A percentile compares a stretch with the other conserved stretches of the same genome.
Evolutionary conservation across 2,329 filamentous ascomycete species (phyloP).

Genomic region (Fusarium sarcochroum): DNA sequence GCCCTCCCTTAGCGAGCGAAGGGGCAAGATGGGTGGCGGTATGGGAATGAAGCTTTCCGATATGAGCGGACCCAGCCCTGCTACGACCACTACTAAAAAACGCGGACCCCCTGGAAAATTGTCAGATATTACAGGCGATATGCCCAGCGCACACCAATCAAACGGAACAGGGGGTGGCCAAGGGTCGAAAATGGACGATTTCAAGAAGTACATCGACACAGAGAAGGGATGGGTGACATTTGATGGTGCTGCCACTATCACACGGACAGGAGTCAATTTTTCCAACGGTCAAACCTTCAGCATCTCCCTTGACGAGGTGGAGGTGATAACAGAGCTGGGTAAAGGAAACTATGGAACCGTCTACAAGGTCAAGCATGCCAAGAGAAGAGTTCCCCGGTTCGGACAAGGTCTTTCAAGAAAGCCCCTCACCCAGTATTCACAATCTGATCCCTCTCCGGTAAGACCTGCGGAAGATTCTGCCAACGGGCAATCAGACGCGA

Average conservation of each 20-base stretch:
- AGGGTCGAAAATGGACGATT: slow-evolving; percentile 69
- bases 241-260: slow-evolving; percentile 91
- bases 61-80: slow-evolving; percentile 52
- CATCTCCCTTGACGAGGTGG: slow-evolving; percentile 96
- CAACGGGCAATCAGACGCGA: slow-evolving; percentile 50
- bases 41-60: slow-evolving; percentile 71
- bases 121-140: slow-evolving; percentile 56
- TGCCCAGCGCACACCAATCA: slow-evolving; percentile 41
- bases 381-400: slow-evolving; percentile 70
- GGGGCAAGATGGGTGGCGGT: slow-evolving; percentile 59
- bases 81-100: slow-evolving; percentile 45
- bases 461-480: slow-evolving; percentile 49
- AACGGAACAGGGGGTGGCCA: slow-evolving; percentile 54
- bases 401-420: slow-evolving; percentile 70
- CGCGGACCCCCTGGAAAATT: slow-evolving; percentile 59
- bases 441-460: slow-evolving; percentile 54
- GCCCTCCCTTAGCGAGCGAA: slow-evolving; percentile 76
- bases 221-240: slow-evolving; percentile 94
- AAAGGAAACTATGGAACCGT: slow-evolving; percentile 99
- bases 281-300: slow-evolving; percentile 89
- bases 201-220: slow-evolving; percentile 87
- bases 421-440: slow-evolving; percentile 53
- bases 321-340: slow-evolving; percentile 91
- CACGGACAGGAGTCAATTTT: slow-evolving; percentile 92
- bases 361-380: slow-evolving; percentile 92